A percentile compares a stretch with the other conserved stretches of the same genome.
phyloP scores from a whole-genome alignment of 1,284 basidiomycete genomes.

The Cutaneotrichosporon mucoides region DNA sequence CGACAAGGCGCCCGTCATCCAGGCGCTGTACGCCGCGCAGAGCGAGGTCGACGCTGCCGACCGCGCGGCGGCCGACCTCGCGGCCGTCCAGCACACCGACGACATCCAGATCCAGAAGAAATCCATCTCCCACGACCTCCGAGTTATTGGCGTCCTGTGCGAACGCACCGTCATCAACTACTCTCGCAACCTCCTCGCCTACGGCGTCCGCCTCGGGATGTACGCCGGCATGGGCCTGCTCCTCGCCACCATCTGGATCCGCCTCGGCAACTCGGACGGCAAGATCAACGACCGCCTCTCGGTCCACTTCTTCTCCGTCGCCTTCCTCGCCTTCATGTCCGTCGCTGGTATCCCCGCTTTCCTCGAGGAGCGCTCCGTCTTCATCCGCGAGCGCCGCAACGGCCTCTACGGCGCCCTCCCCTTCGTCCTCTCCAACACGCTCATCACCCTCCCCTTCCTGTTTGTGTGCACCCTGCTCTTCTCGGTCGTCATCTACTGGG shows the following conservation, averaged over 20 bases:
- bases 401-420: conserved; percentile 31
- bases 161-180: conserved; percentile 23
- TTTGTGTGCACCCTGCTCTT: conserved; percentile 39
- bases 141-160: conserved; percentile 8
- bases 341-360: conserved; percentile 45
- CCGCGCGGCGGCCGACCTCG: neutral
- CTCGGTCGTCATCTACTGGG: conserved; percentile 30
- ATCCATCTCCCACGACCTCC: neutral
- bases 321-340: conserved; percentile 58
- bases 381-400: conserved; percentile 42
- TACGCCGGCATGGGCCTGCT: conserved; percentile 58
- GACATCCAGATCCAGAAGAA: neutral
- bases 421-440: conserved; percentile 40
- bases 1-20: conserved; percentile 3
- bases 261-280: conserved; percentile 47
- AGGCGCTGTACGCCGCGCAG: conserved; percentile 7
- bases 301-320: conserved; percentile 56
- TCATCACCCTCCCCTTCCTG: conserved; percentile 46
- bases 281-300: conserved; percentile 45
- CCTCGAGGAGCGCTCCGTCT: conserved; percentile 50
- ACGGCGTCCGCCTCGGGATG: conserved; percentile 61
- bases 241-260: conserved; percentile 61
- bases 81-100: too few relatives aligned
- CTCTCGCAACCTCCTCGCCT: conserved; percentile 55
- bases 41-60: neutral